Base-by-base conservation (phyloP, 2,329 filamentous ascomycete genomes). In the Aureobasidium melanogenum region DNA sequence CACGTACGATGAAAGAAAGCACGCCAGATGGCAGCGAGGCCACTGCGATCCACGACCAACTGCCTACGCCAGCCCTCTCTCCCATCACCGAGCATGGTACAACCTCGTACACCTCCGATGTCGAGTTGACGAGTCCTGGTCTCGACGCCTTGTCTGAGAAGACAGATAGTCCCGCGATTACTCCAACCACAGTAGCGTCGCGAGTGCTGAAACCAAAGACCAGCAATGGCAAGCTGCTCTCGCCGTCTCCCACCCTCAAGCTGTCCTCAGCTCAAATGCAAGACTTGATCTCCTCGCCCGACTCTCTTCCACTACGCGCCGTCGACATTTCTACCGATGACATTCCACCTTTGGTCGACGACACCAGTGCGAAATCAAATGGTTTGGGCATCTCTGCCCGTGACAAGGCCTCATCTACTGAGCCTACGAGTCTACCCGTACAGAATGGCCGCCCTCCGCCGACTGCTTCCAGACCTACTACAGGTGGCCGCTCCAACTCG, bases 211-310 rank as follows among this genome's bases (percentile, higher is more conserved):
- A 41, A 2, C 4, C 44, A 43, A 39, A 58, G 26, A 24, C 15
- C 32, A 55, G 51, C 50, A 46, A 47, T 55, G 60, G 34, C 24
- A 70, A 63, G 62, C 17, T 50, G 55, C 15, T 69, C 78, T 5
- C 76, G 73, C 54, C 54, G 1, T 58, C 54, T 63, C 54, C 41
- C n/a, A 69, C 79, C 3, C 69, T 81, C 62, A 84, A 82, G 66
- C 71, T 84, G 32, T 83, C 82, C 3, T 77, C 79, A 2, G 76
- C 76, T 43, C 77, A 83, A 68, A 79, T 84, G 2, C 76, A 81
- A 44, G 80, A 82, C 47, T 75, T 84, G 44, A 82, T 80, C 6
- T 74, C 76, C 17, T 81, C 81, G 14, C 79, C 81, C 9, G 75
- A 80, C 17, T 83, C 80, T 44, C 74, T 84, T n/a, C 79, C 81